Conservation (phyloP, 108 stramenopile genomes). For the Craspedostauros australis region DNA sequence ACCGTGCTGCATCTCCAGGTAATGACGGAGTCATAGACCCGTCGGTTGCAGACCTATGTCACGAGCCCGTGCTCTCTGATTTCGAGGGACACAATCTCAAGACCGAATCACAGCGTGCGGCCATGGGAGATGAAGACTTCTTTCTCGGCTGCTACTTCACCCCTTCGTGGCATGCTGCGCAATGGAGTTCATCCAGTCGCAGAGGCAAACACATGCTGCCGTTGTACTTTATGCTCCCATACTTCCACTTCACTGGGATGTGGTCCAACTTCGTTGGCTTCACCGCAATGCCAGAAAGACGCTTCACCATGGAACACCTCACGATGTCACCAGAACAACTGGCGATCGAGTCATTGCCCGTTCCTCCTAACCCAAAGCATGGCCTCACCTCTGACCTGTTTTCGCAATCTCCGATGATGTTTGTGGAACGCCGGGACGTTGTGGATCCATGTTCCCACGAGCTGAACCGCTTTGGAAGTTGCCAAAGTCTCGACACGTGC, state of each 20-base stretch:
- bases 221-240: conserved; percentile 39
- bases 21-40: too few species aligned
- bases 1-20: too few species aligned
- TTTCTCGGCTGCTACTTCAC: conserved; percentile 26
- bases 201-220: conserved; percentile 20
- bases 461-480: too few species aligned
- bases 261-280: conserved; percentile 49
- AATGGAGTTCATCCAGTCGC: neutral
- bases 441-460: too few species aligned
- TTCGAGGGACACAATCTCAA: conserved; percentile 17
- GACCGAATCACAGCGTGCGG: conserved; percentile 14
- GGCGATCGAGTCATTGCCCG: conserved; percentile 14
- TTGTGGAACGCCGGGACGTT: too few species aligned
- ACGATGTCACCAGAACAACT: conserved; percentile 36
- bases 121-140: conserved; percentile 28
- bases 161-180: conserved; percentile 6
- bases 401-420: too few species aligned
- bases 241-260: conserved; percentile 35
- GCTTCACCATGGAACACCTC: conserved; percentile 24
- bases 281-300: conserved; percentile 42
- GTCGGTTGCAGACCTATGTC: conserved; percentile 8
- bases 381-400: too few species aligned
- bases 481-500: too few species aligned
- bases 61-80: conserved; percentile 24
- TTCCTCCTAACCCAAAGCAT: neutral